A percentile compares a stretch with the other conserved stretches of the same genome.
These are phyloP conservation scores for Sequoiadendron giganteum DNA, from an alignment of 75 land plant genomes.

Conservation along the genomic window DNA sequence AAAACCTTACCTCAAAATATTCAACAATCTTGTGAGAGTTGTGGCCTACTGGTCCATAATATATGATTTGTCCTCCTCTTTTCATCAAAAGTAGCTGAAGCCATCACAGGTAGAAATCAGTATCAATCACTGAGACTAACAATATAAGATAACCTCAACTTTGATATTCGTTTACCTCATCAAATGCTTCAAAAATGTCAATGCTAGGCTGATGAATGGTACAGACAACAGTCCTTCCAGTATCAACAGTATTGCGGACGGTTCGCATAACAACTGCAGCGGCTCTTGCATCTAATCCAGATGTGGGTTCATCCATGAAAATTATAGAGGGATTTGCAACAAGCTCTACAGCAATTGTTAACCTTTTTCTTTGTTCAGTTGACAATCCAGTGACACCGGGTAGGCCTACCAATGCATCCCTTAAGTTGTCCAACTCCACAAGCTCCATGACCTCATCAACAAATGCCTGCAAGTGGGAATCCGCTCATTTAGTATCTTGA, in stretches of 20 bases:
- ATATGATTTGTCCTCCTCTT: slow-evolving; percentile 85
- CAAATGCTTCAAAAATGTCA: slow-evolving; percentile 86
- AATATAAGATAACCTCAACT: background rate
- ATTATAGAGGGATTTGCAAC: slow-evolving; percentile 94
- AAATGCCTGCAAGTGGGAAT: slow-evolving; percentile 39
- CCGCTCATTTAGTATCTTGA: background rate
- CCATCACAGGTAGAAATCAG: background rate
- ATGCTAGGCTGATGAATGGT: slow-evolving; percentile 85
- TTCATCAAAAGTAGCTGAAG: slow-evolving; percentile 72
- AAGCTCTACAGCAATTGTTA: slow-evolving; percentile 84
- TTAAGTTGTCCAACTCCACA: slow-evolving; percentile 65
- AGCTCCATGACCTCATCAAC: slow-evolving; percentile 83
- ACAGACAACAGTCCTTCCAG: slow-evolving; percentile 85
- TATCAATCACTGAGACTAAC: background rate
- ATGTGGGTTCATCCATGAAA: slow-evolving; percentile 92
- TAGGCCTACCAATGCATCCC: slow-evolving; percentile 74
- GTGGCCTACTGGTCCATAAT: slow-evolving; percentile 68
- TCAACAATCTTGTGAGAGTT: slow-evolving; percentile 68
- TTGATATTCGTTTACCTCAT: slow-evolving; percentile 50
- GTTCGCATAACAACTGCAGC: slow-evolving; percentile 90
- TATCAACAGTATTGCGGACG: slow-evolving; percentile 86
- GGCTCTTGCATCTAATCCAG: slow-evolving; percentile 82
- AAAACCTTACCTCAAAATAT: slow-evolving; percentile 69
- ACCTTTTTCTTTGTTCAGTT: slow-evolving; percentile 81
- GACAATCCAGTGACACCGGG: slow-evolving; percentile 82